Percentiles rank a stretch among this genome's conserved stretches.
phyloP scores from a whole-genome alignment of 495 filamentous ascomycete species.

The Parachaetomium inaequale region DNA sequence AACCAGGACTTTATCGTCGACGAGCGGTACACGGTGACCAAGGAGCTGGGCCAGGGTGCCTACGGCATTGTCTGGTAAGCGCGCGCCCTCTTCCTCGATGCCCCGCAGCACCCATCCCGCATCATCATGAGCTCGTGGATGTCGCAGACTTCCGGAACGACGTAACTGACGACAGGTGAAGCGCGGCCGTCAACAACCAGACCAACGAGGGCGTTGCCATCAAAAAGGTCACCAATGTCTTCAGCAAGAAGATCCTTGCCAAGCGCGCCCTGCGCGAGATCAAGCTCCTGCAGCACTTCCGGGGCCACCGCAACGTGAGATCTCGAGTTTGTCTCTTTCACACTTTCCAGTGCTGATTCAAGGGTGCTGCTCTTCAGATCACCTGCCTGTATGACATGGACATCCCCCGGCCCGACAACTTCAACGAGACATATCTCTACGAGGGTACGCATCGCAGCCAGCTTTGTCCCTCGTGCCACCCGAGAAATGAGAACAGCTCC shows the following conservation, averaged over 20 bases:
- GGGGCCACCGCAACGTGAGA: constrained; percentile 64
- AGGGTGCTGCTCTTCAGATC: constrained; percentile 56
- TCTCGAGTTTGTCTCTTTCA: background rate
- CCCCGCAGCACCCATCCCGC: background rate
- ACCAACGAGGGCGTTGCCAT: constrained; percentile 96
- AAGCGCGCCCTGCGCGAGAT: constrained; percentile 97
- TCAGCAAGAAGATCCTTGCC: constrained; percentile 99
- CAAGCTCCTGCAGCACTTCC: constrained; percentile 96
- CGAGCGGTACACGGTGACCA: constrained; percentile 96
- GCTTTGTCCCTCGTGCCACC: background rate
- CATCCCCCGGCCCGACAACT: constrained; percentile 94
- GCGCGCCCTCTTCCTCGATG: background rate
- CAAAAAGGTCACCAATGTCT: constrained; percentile 99
- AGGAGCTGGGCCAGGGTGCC: constrained; percentile 95
- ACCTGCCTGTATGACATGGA: constrained; percentile 99
- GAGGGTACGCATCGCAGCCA: constrained; percentile 64
- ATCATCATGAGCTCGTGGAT: background rate
- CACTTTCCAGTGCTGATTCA: constrained; percentile 16
- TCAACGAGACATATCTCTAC: constrained; percentile 98
- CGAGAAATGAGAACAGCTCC: background rate
- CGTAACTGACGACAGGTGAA: constrained; percentile 29
- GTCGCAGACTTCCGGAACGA: background rate
- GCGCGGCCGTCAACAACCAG: constrained; percentile 86
- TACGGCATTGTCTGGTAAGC: constrained; percentile 98
- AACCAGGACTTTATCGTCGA: constrained; percentile 99